Evolutionary conservation across 306 rosid genomes (phyloP).

Genomic region (Cicer chorassanicum): DNA sequence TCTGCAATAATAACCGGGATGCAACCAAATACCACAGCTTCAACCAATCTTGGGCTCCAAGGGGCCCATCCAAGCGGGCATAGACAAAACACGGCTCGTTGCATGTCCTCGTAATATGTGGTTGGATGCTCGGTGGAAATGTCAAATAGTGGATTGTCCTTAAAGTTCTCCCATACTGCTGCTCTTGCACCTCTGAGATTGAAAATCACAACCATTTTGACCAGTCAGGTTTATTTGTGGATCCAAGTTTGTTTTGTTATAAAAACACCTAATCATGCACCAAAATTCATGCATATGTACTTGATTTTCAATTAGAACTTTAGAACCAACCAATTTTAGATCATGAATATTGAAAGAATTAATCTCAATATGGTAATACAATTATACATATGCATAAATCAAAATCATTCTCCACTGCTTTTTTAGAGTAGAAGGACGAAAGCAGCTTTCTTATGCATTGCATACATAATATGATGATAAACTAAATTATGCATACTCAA

Average conservation of each 20-base stretch:
- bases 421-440: constrained; percentile 22
- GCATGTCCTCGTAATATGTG: constrained; percentile 98
- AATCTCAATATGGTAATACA: constrained; percentile 9
- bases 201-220: constrained; percentile 23
- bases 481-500: constrained; percentile 1
- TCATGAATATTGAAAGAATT: neutral
- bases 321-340: constrained; percentile 18
- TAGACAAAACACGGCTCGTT: constrained; percentile 90
- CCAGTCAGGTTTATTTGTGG: constrained; percentile 8
- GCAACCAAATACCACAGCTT: constrained; percentile 97
- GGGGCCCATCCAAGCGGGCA: constrained; percentile 99
- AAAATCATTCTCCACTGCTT: neutral
- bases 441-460: constrained; percentile 30
- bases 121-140: constrained; percentile 91
- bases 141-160: constrained; percentile 93
- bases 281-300: neutral
- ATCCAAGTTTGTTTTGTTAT: constrained; percentile 18
- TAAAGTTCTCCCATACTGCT: constrained; percentile 97
- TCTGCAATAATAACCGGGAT: constrained; percentile 96
- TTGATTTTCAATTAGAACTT: constrained; percentile 7
- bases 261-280: constrained; percentile 28
- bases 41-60: constrained; percentile 97
- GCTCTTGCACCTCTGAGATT: constrained; percentile 82
- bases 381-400: neutral
- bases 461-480: constrained; percentile 21